Percentiles rank a stretch among this genome's conserved stretches.
phyloP scores from a whole-genome alignment of 2,329 filamentous ascomycete species.

The Calonectria hongkongensis region DNA sequence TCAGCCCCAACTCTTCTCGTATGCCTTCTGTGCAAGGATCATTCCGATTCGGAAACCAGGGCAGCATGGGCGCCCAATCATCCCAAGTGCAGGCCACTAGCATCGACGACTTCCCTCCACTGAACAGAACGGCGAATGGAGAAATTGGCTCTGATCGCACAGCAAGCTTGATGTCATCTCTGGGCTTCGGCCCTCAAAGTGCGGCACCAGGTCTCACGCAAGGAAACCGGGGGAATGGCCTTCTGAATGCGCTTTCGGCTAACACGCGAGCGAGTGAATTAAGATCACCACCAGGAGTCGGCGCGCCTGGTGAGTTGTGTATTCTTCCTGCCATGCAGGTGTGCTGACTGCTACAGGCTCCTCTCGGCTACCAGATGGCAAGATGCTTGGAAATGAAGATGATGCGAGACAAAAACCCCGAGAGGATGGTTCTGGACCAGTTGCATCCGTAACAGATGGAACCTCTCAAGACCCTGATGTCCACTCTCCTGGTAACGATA shows the following conservation, averaged over 20 bases:
- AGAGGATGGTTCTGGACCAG: conserved; percentile 63
- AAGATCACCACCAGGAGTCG: conserved; percentile 68
- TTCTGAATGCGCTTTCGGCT: conserved; percentile 78
- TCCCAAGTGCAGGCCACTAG: conserved; percentile 68
- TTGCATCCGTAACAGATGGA: conserved; percentile 60
- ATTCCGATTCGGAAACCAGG: conserved; percentile 73
- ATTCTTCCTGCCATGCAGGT: background rate
- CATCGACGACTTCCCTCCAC: conserved; percentile 78
- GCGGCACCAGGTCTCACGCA: conserved; percentile 61
- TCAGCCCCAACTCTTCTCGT: conserved; percentile 65
- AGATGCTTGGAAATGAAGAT: conserved; percentile 63
- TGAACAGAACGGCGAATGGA: conserved; percentile 74
- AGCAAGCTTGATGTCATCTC: conserved; percentile 70
- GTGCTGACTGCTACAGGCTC: conserved; percentile 54
- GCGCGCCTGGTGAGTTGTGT: conserved; percentile 58
- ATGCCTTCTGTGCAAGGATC: conserved; percentile 65
- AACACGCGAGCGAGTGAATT: conserved; percentile 70
- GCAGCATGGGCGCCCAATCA: conserved; percentile 62
- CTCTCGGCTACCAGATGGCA: conserved; percentile 66
- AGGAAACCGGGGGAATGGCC: conserved; percentile 73
- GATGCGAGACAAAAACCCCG: conserved; percentile 69
- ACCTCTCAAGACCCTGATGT: conserved; percentile 58
- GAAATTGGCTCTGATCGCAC: conserved; percentile 75
- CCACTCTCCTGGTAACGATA: conserved; percentile 67
- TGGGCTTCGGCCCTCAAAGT: conserved; percentile 72